Evolutionary conservation across 768 basidiomycete species (phyloP).

Genomic region (Hemileccinum impolitum): DNA sequence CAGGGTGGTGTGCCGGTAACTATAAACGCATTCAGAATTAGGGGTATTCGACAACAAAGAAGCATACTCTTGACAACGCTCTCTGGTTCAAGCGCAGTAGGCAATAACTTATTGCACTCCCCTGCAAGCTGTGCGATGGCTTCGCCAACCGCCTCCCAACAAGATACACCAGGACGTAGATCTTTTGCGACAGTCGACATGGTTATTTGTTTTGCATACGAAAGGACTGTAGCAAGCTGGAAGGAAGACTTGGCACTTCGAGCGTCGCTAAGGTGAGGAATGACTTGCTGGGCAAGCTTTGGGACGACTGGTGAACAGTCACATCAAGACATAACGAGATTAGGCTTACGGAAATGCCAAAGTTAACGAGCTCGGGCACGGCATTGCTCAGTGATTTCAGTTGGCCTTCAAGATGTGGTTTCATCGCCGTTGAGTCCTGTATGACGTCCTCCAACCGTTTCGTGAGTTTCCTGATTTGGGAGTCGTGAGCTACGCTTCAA

Average conservation of each 20-base stretch:
- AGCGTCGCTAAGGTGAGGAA: conserved; percentile 81
- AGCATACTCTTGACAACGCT: conserved; percentile 74
- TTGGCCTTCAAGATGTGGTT: conserved; percentile 64
- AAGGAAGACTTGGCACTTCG: conserved; percentile 76
- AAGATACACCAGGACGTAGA: conserved; percentile 58
- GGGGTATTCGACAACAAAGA: too few relatives aligned
- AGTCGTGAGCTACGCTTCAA: not conserved
- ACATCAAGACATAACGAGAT: not conserved
- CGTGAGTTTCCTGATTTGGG: conserved; percentile 71
- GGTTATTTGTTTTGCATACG: conserved; percentile 72
- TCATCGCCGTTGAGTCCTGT: conserved; percentile 67
- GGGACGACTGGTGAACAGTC: not conserved
- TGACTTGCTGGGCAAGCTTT: conserved; percentile 86
- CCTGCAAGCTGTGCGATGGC: conserved; percentile 67
- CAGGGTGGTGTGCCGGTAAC: conserved; percentile 81
- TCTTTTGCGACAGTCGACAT: conserved; percentile 66
- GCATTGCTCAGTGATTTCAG: conserved; percentile 69
- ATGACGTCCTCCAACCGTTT: conserved; percentile 81
- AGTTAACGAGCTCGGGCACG: conserved; percentile 81
- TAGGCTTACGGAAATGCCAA: conserved; percentile 76
- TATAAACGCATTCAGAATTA: conserved; percentile 26
- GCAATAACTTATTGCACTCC: conserved; percentile 68
- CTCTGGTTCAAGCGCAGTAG: conserved; percentile 69
- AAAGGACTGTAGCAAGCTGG: conserved; percentile 66
- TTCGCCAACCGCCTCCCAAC: conserved; percentile 76